Base-by-base conservation (phyloP, 2,329 filamentous ascomycete genomes). In the Fusarium incarnatum region DNA sequence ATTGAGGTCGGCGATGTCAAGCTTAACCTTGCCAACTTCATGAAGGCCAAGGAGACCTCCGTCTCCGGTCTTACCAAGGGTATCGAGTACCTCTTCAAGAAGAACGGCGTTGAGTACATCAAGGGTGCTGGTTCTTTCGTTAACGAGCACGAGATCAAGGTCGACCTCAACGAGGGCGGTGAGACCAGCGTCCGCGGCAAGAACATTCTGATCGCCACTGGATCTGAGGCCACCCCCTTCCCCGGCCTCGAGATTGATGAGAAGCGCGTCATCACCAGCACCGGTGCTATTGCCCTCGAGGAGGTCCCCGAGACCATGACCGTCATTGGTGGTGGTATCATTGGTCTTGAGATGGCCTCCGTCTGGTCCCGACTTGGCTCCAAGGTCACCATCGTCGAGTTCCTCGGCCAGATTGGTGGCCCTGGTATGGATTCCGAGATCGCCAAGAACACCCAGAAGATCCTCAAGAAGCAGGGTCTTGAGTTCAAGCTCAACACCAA, bases 401-500 rank as follows among this genome's bases (percentile, higher is more conserved):
- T 96, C 84, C 86, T 99, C 60, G 89, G 91, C 77, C 94, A 98
- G 85, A 98, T 99, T 74, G 96, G 96, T 82, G 96, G 96, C 62
- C 96, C 96, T 50, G 96, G 96, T 76, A 99, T 99, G 96, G 96
- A 99, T 80, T 82, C 87, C 49, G 96, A 99, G 81, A 93, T 98
- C 77, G 89, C 94, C 78, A 99, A 98, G 87, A 85, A 89, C 77
- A 87, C 92, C 45, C 94, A 98, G 82, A 98, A 97, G 88, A 91
- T 97, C 69, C 89, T 99, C 72, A 89, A 89, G 81, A 98, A 97
- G 88, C 96, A 99, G 86, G 96, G 95, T 67, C 92, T 99, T 80
- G 96, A 97, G 79, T 99, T 99, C 88, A 98, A 97, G 90, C 90
- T 97, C 75, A 92, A 93, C 86, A 98, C 96, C 78, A 99, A 99